A percentile compares a stretch with the other conserved stretches of the same genome.
phyloP scores from a whole-genome alignment of 192 early-diverging fungal genomes.

The Backusella macrospora region DNA sequence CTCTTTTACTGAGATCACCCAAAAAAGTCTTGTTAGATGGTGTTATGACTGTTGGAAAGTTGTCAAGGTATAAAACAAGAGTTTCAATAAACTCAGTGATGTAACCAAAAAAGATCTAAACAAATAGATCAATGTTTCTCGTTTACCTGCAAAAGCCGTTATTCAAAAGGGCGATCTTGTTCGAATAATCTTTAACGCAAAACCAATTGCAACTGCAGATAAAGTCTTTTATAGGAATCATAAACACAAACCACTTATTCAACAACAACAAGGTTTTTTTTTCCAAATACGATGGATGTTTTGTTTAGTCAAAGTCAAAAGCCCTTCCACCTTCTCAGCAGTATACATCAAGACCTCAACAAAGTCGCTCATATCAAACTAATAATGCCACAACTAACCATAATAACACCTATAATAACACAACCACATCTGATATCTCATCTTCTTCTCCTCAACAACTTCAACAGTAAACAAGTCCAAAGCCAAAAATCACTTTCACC shows the following conservation, averaged over 20 bases:
- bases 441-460: not conserved
- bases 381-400: not conserved
- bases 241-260: not conserved
- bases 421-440: not conserved
- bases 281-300: not conserved
- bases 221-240: conserved; percentile 29
- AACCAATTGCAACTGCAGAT: conserved; percentile 31
- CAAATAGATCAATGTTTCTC: conserved; percentile 36
- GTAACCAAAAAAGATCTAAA: conserved; percentile 34
- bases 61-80: conserved; percentile 41
- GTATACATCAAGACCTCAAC: conserved; percentile 9
- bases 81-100: conserved; percentile 21
- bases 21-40: conserved; percentile 35
- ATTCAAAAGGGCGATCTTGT: conserved; percentile 48
- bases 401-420: not conserved
- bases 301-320: not conserved
- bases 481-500: conserved; percentile 4
- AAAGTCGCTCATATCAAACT: not conserved
- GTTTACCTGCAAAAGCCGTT: conserved; percentile 31
- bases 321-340: conserved; percentile 5
- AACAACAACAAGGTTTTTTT: not conserved
- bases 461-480: not conserved
- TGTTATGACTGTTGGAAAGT: conserved; percentile 38
- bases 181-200: conserved; percentile 30
- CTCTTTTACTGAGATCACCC: too few species aligned